Conservation (phyloP, 768 basidiomycete genomes). For the Cystobasidiopsis lactophilus region DNA sequence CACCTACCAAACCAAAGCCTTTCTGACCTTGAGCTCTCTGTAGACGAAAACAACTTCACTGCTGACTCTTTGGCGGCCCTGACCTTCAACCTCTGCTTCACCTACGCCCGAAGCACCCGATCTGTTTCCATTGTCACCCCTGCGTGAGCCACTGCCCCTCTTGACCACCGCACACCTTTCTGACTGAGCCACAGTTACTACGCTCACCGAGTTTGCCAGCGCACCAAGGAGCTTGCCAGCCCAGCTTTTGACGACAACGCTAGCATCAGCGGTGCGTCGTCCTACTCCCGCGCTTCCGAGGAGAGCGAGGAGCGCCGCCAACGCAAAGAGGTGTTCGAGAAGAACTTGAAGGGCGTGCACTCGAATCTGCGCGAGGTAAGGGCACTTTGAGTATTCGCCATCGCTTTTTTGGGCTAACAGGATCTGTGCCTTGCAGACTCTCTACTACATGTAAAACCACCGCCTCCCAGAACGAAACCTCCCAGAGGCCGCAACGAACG, state of each 20-base stretch:
- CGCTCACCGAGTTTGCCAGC: constrained; percentile 5
- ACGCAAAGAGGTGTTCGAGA: too few relatives aligned
- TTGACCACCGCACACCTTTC: background rate
- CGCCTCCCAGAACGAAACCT: too few relatives aligned
- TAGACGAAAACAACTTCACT: constrained; percentile 43
- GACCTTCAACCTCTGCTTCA: constrained; percentile 44
- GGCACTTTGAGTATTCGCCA: too few relatives aligned
- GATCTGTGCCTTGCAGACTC: too few relatives aligned
- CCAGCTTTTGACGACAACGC: background rate
- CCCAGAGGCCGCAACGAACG: too few relatives aligned
- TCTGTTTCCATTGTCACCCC: constrained; percentile 32
- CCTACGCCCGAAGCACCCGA: constrained; percentile 63
- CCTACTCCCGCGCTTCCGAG: background rate
- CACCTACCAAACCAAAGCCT: background rate
- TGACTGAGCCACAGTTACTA: background rate
- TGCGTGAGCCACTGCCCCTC: background rate
- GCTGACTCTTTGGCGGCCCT: constrained; percentile 56
- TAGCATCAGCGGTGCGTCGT: background rate
- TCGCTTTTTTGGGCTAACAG: too few relatives aligned
- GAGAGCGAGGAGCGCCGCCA: too few relatives aligned
- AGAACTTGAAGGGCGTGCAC: too few relatives aligned
- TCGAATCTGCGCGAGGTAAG: too few relatives aligned
- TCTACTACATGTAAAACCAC: too few relatives aligned
- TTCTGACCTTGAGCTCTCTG: background rate
- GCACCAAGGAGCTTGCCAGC: background rate